These are phyloP conservation scores for Taphrina communis DNA, from an alignment of 1,139 yeast species.

Conservation along the genomic window DNA sequence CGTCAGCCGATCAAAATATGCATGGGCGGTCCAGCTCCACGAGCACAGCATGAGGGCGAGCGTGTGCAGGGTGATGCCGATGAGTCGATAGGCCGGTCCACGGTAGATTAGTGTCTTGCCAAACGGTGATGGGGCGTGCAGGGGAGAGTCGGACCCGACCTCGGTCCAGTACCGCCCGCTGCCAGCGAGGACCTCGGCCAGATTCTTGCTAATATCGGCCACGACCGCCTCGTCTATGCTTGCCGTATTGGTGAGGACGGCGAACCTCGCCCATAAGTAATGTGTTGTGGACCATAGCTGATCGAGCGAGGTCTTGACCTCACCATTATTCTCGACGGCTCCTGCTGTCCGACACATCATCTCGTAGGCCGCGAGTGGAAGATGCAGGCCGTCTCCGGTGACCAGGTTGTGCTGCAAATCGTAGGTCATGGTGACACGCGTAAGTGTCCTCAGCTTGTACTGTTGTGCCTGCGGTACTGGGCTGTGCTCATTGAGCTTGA, in stretches of 20 bases:
- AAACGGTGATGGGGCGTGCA: slow-evolving; percentile 5
- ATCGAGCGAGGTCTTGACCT: slow-evolving; percentile 11
- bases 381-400: not conserved
- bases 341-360: not conserved
- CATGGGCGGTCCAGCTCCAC: not conserved
- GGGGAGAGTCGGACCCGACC: not conserved
- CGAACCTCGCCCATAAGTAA: slow-evolving; percentile 16
- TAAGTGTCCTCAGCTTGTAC: not conserved
- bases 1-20: not conserved
- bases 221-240: not conserved
- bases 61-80: slow-evolving; percentile 1
- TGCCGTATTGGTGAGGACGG: not conserved
- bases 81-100: slow-evolving; percentile 1
- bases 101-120: slow-evolving; percentile 3
- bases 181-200: not conserved
- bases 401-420: slow-evolving; percentile 12
- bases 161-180: not conserved
- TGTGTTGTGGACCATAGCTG: slow-evolving; percentile 9
- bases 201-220: not conserved
- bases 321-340: not conserved
- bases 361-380: slow-evolving; percentile 2
- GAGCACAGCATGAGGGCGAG: slow-evolving; percentile 15
- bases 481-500: not conserved
- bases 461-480: not conserved
- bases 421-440: slow-evolving; percentile 8